Evolutionary conservation across 345 rosid genomes (phyloP), one percentile per base, ranked within the genome.

Genomic region (sweet orange (Citrus sinensis)): DNA sequence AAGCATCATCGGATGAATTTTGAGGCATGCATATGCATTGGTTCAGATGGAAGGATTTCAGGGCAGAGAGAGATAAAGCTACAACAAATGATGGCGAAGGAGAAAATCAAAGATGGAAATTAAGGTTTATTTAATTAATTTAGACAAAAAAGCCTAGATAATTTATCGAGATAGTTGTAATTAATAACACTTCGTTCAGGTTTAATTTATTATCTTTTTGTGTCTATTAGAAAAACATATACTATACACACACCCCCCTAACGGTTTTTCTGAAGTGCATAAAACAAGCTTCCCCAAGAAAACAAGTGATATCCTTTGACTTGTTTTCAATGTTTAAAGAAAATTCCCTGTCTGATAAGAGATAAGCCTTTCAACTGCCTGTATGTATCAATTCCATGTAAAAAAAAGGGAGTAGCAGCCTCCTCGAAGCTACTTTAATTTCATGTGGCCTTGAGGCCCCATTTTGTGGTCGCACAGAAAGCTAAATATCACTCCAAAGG

Each of bases 401-500:
- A 6, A 65, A 37, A 65, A 4, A 19, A 64, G n/a, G n/a, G n/a
- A 9, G 51, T 46, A 1, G 70, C 40, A 0, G 54, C 55, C 24
- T 42, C 56, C 55, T 40, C 42, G 72, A 4, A 10, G 55, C 34
- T 40, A 24, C n/a, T 20, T 30, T 71, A 29, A 73, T 34, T 30
- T 55, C 32, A 58, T 56, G 7, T 5, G 32, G 46, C 32, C 63
- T 5, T 30, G 11, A 19, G 68, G 68, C 13, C 68, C 37, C 40
- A 6, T 68, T 22, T 34, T 32, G 37, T 17, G 16, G 32, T 46
- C 2, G 40, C 14, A 13, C 49, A 13, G 27, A 37, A 35, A 72
- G 49, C 80, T 55, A 73, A 73, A 64, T 37, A 30, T 62, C 70
- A 40, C 24, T 16, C 46, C n/a, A 25, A 72, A 77, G 71, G 16